Conservation (phyloP, 108 stramenopile species). For the Cylindrotheca fusiformis region DNA sequence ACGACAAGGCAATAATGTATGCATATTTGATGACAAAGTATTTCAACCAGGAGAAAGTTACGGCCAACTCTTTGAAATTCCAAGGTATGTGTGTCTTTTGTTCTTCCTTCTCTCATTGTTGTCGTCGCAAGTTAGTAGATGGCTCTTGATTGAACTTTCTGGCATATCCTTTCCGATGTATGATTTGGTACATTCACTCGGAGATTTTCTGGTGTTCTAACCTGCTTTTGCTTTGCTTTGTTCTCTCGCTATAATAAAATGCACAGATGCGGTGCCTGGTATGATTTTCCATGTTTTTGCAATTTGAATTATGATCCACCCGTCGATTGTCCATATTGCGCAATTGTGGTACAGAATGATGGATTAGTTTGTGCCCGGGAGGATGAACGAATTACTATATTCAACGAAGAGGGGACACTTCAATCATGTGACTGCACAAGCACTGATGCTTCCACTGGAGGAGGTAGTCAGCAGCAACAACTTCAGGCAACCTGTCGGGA, state of each 20-base stretch:
- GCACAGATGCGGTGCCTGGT: constrained; percentile 6
- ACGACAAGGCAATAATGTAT: neutral
- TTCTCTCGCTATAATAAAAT: neutral
- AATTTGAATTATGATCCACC: constrained; percentile 8
- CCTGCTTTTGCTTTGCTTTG: no score
- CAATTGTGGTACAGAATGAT: neutral
- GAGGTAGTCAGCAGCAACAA: no score
- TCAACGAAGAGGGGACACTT: constrained; percentile 4
- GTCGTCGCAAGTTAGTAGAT: no score
- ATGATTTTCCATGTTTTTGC: constrained; percentile 17
- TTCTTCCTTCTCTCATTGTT: neutral
- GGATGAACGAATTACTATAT: constrained; percentile 6
- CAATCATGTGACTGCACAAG: no score
- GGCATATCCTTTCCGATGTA: no score
- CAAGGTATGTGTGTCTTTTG: neutral
- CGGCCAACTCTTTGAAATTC: neutral
- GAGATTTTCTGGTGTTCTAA: no score
- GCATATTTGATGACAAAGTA: neutral
- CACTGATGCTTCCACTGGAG: no score
- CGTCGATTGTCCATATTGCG: constrained; percentile 19
- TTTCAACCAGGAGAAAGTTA: neutral
- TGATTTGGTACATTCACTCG: no score
- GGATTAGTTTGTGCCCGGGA: constrained; percentile 16
- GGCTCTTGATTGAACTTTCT: no score
- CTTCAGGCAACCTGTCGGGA: no score